Evolutionary conservation across 164 flowering plant species (phyloP), one percentile per base, ranked within the genome.

Genomic region (Vitis labrusca): DNA sequence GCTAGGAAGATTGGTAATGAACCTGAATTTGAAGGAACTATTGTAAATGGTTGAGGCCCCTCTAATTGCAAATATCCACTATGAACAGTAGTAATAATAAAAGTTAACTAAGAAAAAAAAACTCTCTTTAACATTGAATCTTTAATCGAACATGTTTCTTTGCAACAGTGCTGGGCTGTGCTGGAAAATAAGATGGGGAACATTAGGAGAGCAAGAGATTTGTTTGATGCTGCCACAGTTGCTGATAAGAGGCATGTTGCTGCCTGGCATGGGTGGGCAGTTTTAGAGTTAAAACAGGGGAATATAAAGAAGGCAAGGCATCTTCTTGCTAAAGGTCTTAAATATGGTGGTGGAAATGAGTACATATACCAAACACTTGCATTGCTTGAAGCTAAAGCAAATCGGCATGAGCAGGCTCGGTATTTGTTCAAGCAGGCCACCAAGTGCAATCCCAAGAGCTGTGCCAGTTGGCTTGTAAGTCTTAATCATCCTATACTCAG

Each of bases 251-350:
- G 49, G 64, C 99, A 94, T 63, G 67, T 88, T 70, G 99, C 97
- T 62, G 97, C 97, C 27, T 94, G 99, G 99, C 99, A 94, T 85
- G 99, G 97, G 62, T 92, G 99, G 99, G 99, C 97, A 57, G 81
- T 88, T 60, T 76, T 95, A 65, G 99, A 95, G 85, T 84, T 90
- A 19, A 85, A 90, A 71, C 91, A 90, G 65, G 98, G 98, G 29
- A 92, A 95, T 74, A 73, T 91, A 63, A 85, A 82, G 76, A 95
- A 91, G 75, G 98, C 94, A 51, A 86, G 99, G 73, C 77, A 85
- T 72, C 87, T 95, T 15, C 98, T 95, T 65, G 89, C 87, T 13
- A 92, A 90, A 78, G 99, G 89, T 57, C 82, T 95, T 14, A 91
- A 91, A 71, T 85, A 74, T 64, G 84, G 92, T 79, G 92, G 96